These are phyloP conservation scores for Erodium chrysanthum DNA, from an alignment of 441 rosid genomes.

Conservation along the genomic window DNA sequence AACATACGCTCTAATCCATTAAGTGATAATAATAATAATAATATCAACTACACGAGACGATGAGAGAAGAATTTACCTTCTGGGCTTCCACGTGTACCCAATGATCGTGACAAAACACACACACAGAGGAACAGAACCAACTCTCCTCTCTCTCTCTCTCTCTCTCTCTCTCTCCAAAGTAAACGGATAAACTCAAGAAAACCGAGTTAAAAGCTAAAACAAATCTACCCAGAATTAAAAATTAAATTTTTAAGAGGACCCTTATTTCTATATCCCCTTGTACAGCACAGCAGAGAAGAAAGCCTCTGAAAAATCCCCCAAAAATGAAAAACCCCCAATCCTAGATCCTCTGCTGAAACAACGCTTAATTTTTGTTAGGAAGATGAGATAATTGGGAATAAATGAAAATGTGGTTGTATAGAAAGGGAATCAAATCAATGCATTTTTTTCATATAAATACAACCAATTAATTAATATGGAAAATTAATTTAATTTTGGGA, in stretches of 20 bases:
- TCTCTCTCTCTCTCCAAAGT: constrained; percentile 9
- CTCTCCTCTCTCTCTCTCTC: too few species aligned
- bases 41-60: constrained; percentile 20
- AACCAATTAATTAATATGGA: constrained; percentile 1
- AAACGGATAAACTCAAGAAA: constrained; percentile 3
- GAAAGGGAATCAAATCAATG: neutral
- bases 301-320: neutral
- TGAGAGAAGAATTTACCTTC: constrained; percentile 33
- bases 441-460: neutral
- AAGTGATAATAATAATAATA: neutral
- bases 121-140: neutral
- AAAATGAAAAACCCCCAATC: neutral
- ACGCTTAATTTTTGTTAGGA: neutral
- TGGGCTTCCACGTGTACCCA: constrained; percentile 48
- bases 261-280: neutral
- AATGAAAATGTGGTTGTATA: neutral
- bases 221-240: constrained; percentile 1
- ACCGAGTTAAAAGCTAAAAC: neutral
- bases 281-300: neutral
- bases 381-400: neutral
- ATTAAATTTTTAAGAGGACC: neutral
- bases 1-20: too few species aligned
- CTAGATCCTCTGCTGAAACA: neutral
- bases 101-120: constrained; percentile 39
- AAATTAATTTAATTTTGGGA: neutral